Base-by-base conservation (phyloP, 2,329 filamentous ascomycete genomes). In the Botryosphaeria dothidea region DNA sequence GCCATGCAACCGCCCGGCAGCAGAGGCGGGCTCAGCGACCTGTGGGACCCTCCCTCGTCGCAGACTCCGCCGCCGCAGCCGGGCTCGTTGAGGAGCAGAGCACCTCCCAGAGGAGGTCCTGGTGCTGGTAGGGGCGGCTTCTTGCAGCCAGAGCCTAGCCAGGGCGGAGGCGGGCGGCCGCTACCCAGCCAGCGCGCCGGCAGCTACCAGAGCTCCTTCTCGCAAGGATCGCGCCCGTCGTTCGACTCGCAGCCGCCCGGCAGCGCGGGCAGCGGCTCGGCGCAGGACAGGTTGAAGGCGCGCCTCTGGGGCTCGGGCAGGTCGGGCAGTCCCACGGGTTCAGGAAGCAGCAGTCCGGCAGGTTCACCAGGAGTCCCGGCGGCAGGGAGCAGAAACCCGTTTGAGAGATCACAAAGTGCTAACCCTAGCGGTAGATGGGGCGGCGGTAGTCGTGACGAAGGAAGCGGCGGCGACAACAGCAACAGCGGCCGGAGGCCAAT, bases 231-330 rank as follows among this genome's bases (percentile, higher is more conserved):
- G 27, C 63, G 73, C 79, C 71, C 68, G 73, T 78, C 57, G 73
- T 73, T 43, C 80, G 83, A 70, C 66, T 72, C 67, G 63, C 70
- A 52, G 73, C 71, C 68, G 72, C 74, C 77, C 72, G 75, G 81
- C 67, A 75, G 74, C 68, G 71, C 71, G 48, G 77, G 73, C 57
- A 77, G 72, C 46, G 81, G 78, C 2, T 83, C 83, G 36, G 92
- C 92, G 58, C 92, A 96, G 79, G 92, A 96, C 71, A 84, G 92
- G 70, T 81, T 97, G 70, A 92, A 92, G 74, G 92, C 93, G 71
- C 83, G 92, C 67, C 80, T 97, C 51, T 92, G 92, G 84, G 88
- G 87, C n/a, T 85, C 86, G 31, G 83, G 85, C 23, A 83, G 85
- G 69, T 85, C 85, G 48, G 81, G 82, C 54, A 89, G 87, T 68